Evolutionary conservation across 1,284 basidiomycete species (phyloP), one percentile per base, ranked within the genome.

Genomic region (Vanrija sp.): DNA sequence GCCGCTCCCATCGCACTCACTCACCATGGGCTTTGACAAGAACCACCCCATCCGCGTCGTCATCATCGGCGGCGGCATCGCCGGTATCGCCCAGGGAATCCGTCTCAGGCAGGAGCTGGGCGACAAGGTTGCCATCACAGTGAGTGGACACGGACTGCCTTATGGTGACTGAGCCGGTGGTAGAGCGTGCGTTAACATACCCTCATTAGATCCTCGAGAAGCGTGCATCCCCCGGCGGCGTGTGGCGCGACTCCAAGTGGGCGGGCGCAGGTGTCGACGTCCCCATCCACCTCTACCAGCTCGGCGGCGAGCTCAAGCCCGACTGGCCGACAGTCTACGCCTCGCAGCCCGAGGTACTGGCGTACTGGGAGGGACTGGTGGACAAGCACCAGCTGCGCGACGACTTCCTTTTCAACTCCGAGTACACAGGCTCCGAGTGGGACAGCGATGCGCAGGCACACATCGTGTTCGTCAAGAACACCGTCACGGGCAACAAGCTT

Each of bases 181-280:
- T 6, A 5, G 38, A 18, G 15, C 38, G 14, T 6, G 38, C 42
- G 10, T 12, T 29, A 2, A 29, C 28, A 29, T 6, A 29, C 6
- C 28, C 28, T 23, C 29, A 15, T 4, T 44, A 63, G 61, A 61
- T 67, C 14, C 61, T 64, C 21, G 68, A 71, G 59, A 61, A 62
- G 38, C 43, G 45, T 1, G 39, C 29, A 0, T 53, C 58, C 0
- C 52, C 64, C 0, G 68, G 68, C 7, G 68, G 68, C 3, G 60
- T 67, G 1, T 71, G 68, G 68, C 53, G 64, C 1, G 64, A 69
- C 45, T 52, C 58, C 3, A 49, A 46, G 0, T 71, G 68, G 68
- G 61, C 64, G 1, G 62, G 63, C 2, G 57, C 50, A 5, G 58
- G 55, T 7, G 14, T 68, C n/a, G 66, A 68, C 46, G 52, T 67